Base-by-base conservation (phyloP, 2,329 filamentous ascomycete genomes). In the Cladophialophora yegresii region DNA sequence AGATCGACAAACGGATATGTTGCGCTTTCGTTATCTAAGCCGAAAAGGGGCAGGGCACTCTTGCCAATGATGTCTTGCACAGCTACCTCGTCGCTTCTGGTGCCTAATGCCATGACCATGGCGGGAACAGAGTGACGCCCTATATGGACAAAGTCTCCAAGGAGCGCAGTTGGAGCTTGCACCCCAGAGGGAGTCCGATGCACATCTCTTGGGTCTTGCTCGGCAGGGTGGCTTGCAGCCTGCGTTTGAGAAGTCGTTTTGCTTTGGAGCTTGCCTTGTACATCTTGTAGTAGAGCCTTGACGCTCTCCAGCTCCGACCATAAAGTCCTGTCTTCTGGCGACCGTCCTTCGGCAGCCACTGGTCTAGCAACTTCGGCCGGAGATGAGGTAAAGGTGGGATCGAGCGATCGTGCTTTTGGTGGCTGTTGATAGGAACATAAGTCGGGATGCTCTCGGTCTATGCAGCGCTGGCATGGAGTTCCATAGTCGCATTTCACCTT, bases 1-100 rank as follows among this genome's bases (percentile, higher is more conserved):
- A 87, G 75, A 70, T 87, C 85, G 22, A 87, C 83, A 69, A 87
- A 87, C 8, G 85, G 85, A 71, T 87, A 87, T 10, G 85, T 87
- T 4, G 84, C 84, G 40, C 82, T 84, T 70, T 87, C 85, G 69
- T 87, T 87, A 70, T 87, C 85, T 30, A 87, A 77, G 2, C 85
- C 85, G 63, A 87, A 80, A 59, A 87, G 82, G 0, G 85, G 85
- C 36, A 87, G 73, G 67, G 87, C 84, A 51, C 82, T 84, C 68
- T 84, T 84, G 67, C 85, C 84, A 51, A 87, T 73, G 7, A 87
- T 74, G 57, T 85, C 82, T 67, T 85, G 82, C 4, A 78, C 74
- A 50, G 70, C 73, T 32, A 74, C 72, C 64, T 79, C 76, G 16
- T 77, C 76, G 8, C 76, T 77, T 9, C 85, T 78, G 28, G 83